Evolutionary conservation across 345 rosid genomes (phyloP).

Genomic region (Euphorbia tirucalli): DNA sequence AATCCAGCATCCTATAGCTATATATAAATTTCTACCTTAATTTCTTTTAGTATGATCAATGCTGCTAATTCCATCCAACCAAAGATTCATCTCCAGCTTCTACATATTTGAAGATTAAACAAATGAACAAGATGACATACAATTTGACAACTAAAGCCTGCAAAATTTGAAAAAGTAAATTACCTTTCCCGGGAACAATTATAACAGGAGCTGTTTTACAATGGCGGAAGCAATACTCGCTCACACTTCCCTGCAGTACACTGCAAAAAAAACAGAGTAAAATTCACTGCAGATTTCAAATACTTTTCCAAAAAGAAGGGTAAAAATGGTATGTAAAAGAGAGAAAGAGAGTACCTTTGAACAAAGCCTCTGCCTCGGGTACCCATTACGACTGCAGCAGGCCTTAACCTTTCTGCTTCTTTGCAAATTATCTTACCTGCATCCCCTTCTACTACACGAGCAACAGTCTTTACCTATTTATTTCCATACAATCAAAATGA

Average conservation of each 20-base stretch:
- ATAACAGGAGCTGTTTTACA: conserved; percentile 78
- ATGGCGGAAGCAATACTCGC: conserved; percentile 79
- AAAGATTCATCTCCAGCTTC: conserved; percentile 48
- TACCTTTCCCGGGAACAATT: conserved; percentile 84
- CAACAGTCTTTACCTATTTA: conserved; percentile 62
- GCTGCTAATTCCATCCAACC: conserved; percentile 21
- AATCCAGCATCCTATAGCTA: neutral
- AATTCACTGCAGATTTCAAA: neutral
- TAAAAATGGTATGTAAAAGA: neutral
- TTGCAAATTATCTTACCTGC: conserved; percentile 71
- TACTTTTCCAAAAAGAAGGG: neutral
- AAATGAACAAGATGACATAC: conserved; percentile 3
- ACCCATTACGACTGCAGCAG: conserved; percentile 89
- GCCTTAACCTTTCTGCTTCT: conserved; percentile 78
- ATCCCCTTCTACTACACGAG: conserved; percentile 79
- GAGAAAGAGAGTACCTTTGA: conserved; percentile 54
- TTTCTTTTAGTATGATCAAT: too few species aligned
- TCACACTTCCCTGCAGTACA: conserved; percentile 70
- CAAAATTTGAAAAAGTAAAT: neutral
- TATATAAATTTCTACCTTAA: neutral
- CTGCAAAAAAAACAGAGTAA: too few species aligned
- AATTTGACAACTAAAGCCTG: too few species aligned
- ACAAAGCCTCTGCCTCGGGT: conserved; percentile 83
- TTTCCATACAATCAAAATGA: conserved; percentile 9
- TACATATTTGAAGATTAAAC: conserved; percentile 18